Conservation (phyloP, 345 rosid genomes). For the Acer yangbiense region DNA sequence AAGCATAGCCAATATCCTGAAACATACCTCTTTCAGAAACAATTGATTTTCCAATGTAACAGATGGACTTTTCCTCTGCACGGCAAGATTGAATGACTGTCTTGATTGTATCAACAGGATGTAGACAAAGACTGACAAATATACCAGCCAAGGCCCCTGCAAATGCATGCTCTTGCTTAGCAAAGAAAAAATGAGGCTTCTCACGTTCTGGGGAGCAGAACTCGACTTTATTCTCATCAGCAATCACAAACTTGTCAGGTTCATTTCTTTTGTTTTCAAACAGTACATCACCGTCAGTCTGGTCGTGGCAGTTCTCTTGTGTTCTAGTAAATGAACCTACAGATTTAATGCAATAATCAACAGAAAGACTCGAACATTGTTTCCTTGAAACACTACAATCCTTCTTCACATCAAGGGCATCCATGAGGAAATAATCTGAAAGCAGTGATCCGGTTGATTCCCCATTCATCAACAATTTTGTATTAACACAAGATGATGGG, state of each 20-base stretch:
- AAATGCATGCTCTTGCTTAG: conserved; percentile 87
- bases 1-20: conserved; percentile 5
- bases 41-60: conserved; percentile 65
- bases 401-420: conserved; percentile 34
- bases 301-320: conserved; percentile 21
- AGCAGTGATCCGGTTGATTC: conserved; percentile 33
- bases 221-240: conserved; percentile 25
- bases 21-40: conserved; percentile 79
- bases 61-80: conserved; percentile 67
- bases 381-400: conserved; percentile 28
- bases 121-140: conserved; percentile 87
- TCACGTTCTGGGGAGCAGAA: conserved; percentile 27
- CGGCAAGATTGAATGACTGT: conserved; percentile 75
- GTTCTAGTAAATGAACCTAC: conserved; percentile 34
- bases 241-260: conserved; percentile 18
- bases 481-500: conserved; percentile 21
- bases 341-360: conserved; percentile 35
- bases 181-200: conserved; percentile 41
- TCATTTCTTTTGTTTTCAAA: conserved; percentile 29
- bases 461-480: conserved; percentile 16
- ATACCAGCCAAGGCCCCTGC: conserved; percentile 89
- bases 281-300: conserved; percentile 21
- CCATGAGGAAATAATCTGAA: conserved; percentile 45
- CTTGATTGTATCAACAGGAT: conserved; percentile 90
- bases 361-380: conserved; percentile 33